Base-by-base conservation (phyloP, 805 yeast species). In the Saccharomycopsis sp. region DNA sequence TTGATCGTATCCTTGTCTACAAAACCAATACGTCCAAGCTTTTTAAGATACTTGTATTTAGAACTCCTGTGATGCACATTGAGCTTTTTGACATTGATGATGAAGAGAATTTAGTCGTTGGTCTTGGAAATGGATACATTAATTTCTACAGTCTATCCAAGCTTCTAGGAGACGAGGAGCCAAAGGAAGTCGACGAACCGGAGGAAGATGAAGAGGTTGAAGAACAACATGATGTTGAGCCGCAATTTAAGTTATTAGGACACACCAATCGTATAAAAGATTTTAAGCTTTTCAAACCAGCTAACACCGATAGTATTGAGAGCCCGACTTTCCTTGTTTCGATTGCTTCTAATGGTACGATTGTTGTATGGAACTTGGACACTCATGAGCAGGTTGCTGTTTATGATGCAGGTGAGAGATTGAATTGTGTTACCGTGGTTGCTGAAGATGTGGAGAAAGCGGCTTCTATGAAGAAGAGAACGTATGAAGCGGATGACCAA, bases 281-380 rank as follows among this genome's bases (percentile, higher is more conserved):
- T 63, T 78, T 94, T 64, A 74, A 83, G 19, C 75, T 84, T 53
- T 79, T 78, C 65, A 64, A 54, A 44, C 58, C 60, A 3, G 53
- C 67, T 24, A 72, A 75, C 42, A 75, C 78, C 14, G 76, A 74
- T 19, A 24, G 38, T 23, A 23, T 29, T 9, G 38, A 49, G 12
- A 44, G 52, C 15, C 20, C 14, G 19, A 44, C 49, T 12, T 87
- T 79, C 67, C 71, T 94, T 67, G 79, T 89, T 0, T 86, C 96
- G 1, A 89, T 91, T 12, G 89, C 97, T 0, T 89, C 97, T 0
- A 98, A 93, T 71, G 98, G 98, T 24, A 87, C 82, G 66, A 86
- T 93, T 56, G 96, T 94, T 5, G 87, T 93, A 2, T 93, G 97
- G 97, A 87, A 92, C 68, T 73, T 86, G 68, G 69, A 73, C 0